Evolutionary conservation across 768 basidiomycete species (phyloP), one percentile per base, ranked within the genome.

Genomic region (Hypholoma sublateritium): DNA sequence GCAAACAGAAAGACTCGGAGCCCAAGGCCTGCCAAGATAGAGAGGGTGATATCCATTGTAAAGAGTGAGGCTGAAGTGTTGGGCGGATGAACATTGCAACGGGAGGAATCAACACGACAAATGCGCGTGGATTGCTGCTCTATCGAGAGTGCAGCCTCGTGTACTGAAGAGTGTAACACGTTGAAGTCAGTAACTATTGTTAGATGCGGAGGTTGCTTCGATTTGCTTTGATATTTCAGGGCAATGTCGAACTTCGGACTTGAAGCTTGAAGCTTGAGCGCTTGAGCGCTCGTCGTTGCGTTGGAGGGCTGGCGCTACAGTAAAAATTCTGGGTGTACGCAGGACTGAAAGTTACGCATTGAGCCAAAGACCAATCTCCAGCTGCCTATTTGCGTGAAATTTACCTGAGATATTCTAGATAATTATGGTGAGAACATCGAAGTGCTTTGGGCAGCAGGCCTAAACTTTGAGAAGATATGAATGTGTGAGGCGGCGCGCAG

Each of bases 11-110:
- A 67, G 28, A 75, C 56, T 19, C 79, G 74, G 19, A 79, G 66
- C n/a, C 70, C 72, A 35, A 80, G 71, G n/a, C 79, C 78, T 45
- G 71, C 65, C 56, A 72, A 56, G 57, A 78, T 71, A 45, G 77
- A 72, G 62, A 78, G 65, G 14, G 73, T 55, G 54, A 76, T 67
- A 62, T 81, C 77, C 78, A 81, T 81, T 67, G 59, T 50, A 36
- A 55, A 54, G 36, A 53, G 58, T 32, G 53, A 46, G 28, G 35
- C 63, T 63, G 53, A 39, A 58, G 48, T 45, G 53, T 50, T 48
- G 52, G 52, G 51, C 54, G 57, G 59, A 47, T 58, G 63, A 50
- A 62, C 66, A 67, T 70, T 47, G 67, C 66, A 67, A 37, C 59
- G 57, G 59, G 49, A 43, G 52, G 52, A 16, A 28, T 47, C 25